A percentile compares a stretch with the other conserved stretches of the same genome.
Conservation (phyloP, 345 rosid genomes). For the Syzygium grande region DNA sequence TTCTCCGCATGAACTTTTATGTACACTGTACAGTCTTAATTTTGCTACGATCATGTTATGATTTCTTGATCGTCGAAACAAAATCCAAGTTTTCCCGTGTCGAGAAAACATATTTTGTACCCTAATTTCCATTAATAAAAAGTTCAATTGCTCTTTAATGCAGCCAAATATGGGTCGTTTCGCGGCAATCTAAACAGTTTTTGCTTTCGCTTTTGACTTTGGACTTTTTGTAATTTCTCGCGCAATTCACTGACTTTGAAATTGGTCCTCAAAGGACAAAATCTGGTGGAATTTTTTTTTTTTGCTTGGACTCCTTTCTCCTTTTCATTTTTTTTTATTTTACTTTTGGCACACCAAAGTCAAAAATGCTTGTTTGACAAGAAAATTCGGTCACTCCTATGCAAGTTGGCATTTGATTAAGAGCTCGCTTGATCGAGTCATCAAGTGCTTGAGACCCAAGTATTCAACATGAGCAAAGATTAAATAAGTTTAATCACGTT, state of each 20-base stretch:
- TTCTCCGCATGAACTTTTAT: too few relatives aligned
- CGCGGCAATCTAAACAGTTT: too few relatives aligned
- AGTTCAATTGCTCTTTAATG: too few relatives aligned
- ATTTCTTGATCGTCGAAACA: too few relatives aligned
- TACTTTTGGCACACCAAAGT: not conserved
- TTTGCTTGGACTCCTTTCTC: rapidly evolving
- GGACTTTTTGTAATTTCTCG: not conserved
- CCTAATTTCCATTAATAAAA: too few relatives aligned
- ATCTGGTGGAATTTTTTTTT: rapidly evolving
- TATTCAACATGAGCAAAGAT: not conserved
- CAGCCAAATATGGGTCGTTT: too few relatives aligned
- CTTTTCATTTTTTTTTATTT: rapidly evolving
- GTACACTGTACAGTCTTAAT: too few relatives aligned
- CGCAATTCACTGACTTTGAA: not conserved
- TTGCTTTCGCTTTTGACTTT: not conserved
- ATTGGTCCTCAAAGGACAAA: not conserved
- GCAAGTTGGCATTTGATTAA: rapidly evolving
- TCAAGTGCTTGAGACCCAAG: not conserved
- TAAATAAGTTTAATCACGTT: not conserved
- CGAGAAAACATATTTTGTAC: too few relatives aligned
- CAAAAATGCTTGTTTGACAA: not conserved
- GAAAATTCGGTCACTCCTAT: not conserved
- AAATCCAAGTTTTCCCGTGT: too few relatives aligned
- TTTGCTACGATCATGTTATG: too few relatives aligned
- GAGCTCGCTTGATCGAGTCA: not conserved